Base-by-base conservation (phyloP, 2,329 filamentous ascomycete species). In the Fusarium pseudoanthophilum region DNA sequence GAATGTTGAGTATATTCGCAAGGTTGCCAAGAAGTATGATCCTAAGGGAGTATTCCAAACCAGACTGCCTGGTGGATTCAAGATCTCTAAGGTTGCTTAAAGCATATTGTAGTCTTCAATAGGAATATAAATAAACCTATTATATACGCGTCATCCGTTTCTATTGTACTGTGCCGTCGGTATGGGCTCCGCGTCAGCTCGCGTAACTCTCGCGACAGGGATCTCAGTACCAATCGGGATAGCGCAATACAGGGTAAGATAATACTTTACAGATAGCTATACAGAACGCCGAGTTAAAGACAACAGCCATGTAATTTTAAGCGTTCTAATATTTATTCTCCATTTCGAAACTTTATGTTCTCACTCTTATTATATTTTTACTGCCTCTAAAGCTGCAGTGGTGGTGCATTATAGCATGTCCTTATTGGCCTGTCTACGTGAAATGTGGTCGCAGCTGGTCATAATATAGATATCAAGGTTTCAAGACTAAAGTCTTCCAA, bases 1-100 rank as follows among this genome's bases (percentile, higher is more conserved):
- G 28, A 67, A 67, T 24, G 28, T 67, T 13, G 28, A 42, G 0
- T 67, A 13, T 0, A 46, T 67, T 20, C 39, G 53, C 14, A 39
- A 52, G 39, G 64, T 67, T 10, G 64, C 64, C 2, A 20, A 59
- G 28, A 67, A 67, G 10, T 67, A 60, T 7, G 64, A 67, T 16
- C 52, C 52, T 0, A 28, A 32, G 6, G 64, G 45, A 1, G 39
- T 67, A 0, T 67, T 67, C 34, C 64, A 67, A 6, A 67, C 45
- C 2, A 48, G 62, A 16, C 1, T 67, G 8, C 62, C 62, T 9
- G 45, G 62, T 16, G 64, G 64, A 8, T 67, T 67, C 16, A 67
- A 67, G 45, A 52, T 67, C n/a, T 40, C 62, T 3, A 67, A 67
- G 28, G 62, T 67, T 51, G 20, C 26, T 4, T 32, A 7, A 32